These are phyloP conservation scores for Apostasia shenzhenica DNA, from an alignment of 106 monocot genomes.

Conservation along the genomic window DNA sequence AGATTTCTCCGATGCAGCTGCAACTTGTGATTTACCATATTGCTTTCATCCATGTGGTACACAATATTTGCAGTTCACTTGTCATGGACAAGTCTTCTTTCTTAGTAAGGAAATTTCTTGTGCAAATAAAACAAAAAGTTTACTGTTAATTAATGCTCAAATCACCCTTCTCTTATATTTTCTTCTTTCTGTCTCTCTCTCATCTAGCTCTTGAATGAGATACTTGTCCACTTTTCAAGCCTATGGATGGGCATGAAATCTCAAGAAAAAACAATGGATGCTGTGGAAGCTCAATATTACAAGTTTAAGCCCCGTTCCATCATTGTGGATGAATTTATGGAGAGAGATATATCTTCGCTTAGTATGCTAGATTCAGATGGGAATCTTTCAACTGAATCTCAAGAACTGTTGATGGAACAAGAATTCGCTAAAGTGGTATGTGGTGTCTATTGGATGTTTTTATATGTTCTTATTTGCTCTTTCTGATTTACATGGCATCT, in stretches of 20 bases:
- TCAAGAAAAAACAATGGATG: constrained; percentile 41
- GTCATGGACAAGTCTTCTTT: constrained; percentile 52
- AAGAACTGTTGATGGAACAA: constrained; percentile 36
- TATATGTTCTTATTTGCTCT: neutral
- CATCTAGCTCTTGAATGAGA: constrained; percentile 45
- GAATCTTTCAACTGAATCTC: constrained; percentile 20
- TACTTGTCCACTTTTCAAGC: constrained; percentile 55
- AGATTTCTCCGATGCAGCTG: constrained; percentile 32
- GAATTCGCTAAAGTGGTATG: constrained; percentile 35
- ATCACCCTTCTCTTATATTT: neutral
- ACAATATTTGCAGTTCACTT: constrained; percentile 41
- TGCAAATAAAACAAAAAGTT: neutral
- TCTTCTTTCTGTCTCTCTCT: neutral
- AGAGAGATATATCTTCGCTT: constrained; percentile 27
- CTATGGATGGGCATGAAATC: constrained; percentile 77
- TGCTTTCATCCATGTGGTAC: constrained; percentile 31
- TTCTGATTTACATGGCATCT: constrained; percentile 10
- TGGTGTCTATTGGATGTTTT: neutral
- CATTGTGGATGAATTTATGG: constrained; percentile 52
- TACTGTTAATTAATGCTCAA: neutral
- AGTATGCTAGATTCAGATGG: constrained; percentile 28
- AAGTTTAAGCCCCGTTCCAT: constrained; percentile 69
- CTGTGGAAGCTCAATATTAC: constrained; percentile 36
- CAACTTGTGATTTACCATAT: constrained; percentile 45
- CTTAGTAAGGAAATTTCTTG: constrained; percentile 30